A percentile compares a stretch with the other conserved stretches of the same genome.
Evolutionary conservation across 257 asterid genomes (phyloP).

Genomic region (Penstemon newberryi): DNA sequence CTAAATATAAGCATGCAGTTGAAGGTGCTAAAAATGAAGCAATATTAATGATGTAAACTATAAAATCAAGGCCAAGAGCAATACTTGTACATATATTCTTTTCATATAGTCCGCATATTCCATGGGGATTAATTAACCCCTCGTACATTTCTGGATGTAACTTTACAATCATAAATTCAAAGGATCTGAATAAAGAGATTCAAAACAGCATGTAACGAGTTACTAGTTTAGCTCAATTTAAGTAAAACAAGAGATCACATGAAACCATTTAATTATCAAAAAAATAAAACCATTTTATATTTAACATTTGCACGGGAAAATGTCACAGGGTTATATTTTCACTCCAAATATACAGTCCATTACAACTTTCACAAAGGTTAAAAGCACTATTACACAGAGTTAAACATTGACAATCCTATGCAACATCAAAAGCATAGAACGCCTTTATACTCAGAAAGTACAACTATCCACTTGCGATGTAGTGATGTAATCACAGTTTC

Average conservation of each 20-base stretch:
- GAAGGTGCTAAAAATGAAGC: conserved; percentile 11
- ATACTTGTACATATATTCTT: conserved; percentile 80
- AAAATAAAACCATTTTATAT: too few species aligned
- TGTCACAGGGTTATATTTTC: too few species aligned
- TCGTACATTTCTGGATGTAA: conserved; percentile 65
- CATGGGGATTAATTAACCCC: conserved; percentile 98
- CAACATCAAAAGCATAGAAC: not conserved
- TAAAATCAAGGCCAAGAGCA: conserved; percentile 25
- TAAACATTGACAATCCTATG: too few species aligned
- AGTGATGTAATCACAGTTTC: too few species aligned
- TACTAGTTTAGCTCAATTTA: too few species aligned
- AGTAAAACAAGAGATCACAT: too few species aligned
- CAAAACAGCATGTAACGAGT: too few species aligned
- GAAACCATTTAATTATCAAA: too few species aligned
- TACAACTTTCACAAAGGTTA: too few species aligned
- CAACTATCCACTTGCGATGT: not conserved
- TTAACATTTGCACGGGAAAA: too few species aligned
- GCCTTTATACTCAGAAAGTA: not conserved
- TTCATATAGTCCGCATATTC: conserved; percentile 69
- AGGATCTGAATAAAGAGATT: conserved; percentile 7
- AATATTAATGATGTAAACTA: not conserved
- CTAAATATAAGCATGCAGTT: conserved; percentile 19
- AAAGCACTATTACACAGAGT: too few species aligned
- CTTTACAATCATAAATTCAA: not conserved
- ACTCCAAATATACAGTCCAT: too few species aligned